Evolutionary conservation across 83 land plant genomes (phyloP).

Genomic region (Picea abies): DNA sequence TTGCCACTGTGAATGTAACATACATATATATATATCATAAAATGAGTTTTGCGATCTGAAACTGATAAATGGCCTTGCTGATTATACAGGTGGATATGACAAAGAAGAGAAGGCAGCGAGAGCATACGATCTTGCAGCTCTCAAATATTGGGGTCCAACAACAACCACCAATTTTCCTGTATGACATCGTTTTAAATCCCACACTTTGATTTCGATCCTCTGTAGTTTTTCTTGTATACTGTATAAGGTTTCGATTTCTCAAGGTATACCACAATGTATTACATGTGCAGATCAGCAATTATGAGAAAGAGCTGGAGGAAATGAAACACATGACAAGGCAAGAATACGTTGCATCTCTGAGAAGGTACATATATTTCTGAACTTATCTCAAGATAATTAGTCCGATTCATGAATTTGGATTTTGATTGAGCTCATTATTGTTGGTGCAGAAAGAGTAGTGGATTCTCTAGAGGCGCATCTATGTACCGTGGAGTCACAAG

Average conservation of each 20-base stretch:
- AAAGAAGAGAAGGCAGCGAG: conserved; percentile 36
- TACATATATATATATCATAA: too few relatives aligned
- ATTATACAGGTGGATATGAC: conserved; percentile 26
- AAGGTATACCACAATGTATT: background rate
- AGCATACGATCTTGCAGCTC: conserved; percentile 41
- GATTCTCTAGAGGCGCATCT: conserved; percentile 86
- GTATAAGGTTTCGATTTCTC: background rate
- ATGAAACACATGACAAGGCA: conserved; percentile 99
- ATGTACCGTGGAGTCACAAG: conserved; percentile 87
- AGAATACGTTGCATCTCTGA: conserved; percentile 91
- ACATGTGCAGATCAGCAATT: conserved; percentile 63
- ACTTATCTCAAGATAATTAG: background rate
- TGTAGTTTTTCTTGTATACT: background rate
- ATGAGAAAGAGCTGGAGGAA: conserved; percentile 95
- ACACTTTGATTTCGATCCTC: background rate
- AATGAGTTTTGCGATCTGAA: background rate
- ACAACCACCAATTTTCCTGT: conserved; percentile 32
- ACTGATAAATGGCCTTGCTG: background rate
- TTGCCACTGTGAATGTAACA: too few relatives aligned
- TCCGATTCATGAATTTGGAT: background rate
- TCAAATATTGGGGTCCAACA: conserved; percentile 35
- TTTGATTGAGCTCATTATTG: background rate
- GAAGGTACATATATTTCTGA: conserved; percentile 58
- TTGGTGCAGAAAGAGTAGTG: conserved; percentile 79
- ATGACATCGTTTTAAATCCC: background rate